Evolutionary conservation across 2,329 filamentous ascomycete species (phyloP), one percentile per base, ranked within the genome.

Genomic region (Pyrenochaeta sp.): DNA sequence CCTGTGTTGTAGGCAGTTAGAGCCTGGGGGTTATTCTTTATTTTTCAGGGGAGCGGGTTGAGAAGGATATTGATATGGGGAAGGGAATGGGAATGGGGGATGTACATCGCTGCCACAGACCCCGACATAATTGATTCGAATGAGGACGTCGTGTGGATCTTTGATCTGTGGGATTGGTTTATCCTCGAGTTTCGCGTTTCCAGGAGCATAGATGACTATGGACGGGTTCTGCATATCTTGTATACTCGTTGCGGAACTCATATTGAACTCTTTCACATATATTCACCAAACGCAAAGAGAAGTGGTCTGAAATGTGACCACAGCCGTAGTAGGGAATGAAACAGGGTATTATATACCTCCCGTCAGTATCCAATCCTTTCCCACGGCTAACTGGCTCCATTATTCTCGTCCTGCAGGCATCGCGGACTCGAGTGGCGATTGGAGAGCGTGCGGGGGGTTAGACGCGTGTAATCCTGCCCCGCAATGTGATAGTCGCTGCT

Each of bases 41-140:
- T n/a, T n/a, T n/a, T n/a, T n/a, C n/a, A n/a, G n/a, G 15, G 19
- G 4, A 4, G 17, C 17, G 22, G 26, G n/a, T 34, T 17, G 41
- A 35, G 38, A 9, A 7, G 10, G 3, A 11, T 13, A n/a, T 13
- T 8, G 21, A 17, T 19, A n/a, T n/a, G n/a, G n/a, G n/a, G n/a
- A n/a, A 8, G 9, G 7, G 2, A 18, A 14, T 10, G n/a, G 17
- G 9, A n/a, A 14, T 13, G 17, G 18, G 9, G 15, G 7, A 8
- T 6, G 10, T 44, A 64, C 62, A 36, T 67, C 63, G 41, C 64
- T 67, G n/a, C 72, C 74, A 47, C 74, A 76, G n/a, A 77, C 72
- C 3, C 74, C 75, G 0, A 74, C 63, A 24, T 70, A 77, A 3
- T 69, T 67, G 26, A 78, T 73, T n/a, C 71, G 69, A 7, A 77